phyloP scores from a whole-genome alignment of 345 rosid species.

The Aurinia saxatilis region DNA sequence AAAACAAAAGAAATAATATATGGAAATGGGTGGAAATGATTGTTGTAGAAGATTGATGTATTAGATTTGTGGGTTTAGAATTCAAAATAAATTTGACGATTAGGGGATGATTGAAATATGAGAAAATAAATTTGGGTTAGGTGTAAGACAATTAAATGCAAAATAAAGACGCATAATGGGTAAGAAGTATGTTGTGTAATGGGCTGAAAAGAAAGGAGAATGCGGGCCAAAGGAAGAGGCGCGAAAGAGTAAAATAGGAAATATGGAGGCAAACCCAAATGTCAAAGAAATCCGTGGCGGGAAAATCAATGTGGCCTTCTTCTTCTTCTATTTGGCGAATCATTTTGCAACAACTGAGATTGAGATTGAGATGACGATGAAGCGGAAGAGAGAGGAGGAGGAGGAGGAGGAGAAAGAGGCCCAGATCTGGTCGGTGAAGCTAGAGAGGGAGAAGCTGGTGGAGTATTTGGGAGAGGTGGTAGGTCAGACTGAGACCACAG shows the following conservation, averaged over 20 bases:
- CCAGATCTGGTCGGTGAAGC: slow-evolving; percentile 34
- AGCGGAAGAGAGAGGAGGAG: slow-evolving; percentile 53
- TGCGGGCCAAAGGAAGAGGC: neutral
- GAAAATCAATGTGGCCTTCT: neutral
- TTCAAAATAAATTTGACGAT: no score
- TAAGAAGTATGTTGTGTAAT: no score
- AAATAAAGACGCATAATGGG: no score
- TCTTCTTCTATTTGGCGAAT: neutral
- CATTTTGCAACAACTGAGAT: neutral
- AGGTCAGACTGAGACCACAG: slow-evolving; percentile 13
- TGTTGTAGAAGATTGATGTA: no score
- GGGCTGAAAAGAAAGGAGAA: neutral
- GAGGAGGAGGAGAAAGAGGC: slow-evolving; percentile 35
- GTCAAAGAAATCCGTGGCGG: slow-evolving; percentile 25
- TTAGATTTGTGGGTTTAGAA: no score
- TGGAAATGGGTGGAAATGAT: no score
- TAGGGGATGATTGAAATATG: no score
- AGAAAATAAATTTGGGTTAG: no score
- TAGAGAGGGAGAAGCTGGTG: slow-evolving; percentile 51
- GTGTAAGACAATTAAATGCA: no score
- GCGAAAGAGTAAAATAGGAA: neutral
- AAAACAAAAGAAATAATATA: no score
- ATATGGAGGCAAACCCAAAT: slow-evolving; percentile 20
- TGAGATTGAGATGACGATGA: slow-evolving; percentile 17
- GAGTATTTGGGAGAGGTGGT: slow-evolving; percentile 41